Evolutionary conservation across 306 rosid genomes (phyloP).

Genomic region (Glycine latifolia): DNA sequence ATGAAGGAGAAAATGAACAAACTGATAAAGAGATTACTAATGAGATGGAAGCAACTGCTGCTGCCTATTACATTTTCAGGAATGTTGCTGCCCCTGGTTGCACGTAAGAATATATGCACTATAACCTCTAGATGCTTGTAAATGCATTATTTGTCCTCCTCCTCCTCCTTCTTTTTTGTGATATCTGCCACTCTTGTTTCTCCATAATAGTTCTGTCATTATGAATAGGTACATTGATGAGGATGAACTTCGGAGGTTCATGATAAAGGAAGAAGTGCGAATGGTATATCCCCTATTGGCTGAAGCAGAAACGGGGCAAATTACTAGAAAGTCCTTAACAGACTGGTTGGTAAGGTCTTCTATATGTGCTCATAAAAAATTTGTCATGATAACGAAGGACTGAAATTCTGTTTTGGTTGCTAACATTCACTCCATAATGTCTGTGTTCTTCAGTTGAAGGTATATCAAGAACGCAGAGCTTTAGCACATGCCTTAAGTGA

Average conservation of each 20-base stretch:
- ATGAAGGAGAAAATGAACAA: constrained; percentile 55
- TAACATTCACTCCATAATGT: constrained; percentile 19
- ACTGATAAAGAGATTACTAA: constrained; percentile 76
- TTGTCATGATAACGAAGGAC: constrained; percentile 6
- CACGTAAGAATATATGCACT: constrained; percentile 63
- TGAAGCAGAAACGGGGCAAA: constrained; percentile 55
- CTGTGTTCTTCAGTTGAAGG: constrained; percentile 71
- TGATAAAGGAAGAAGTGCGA: constrained; percentile 86
- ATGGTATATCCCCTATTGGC: constrained; percentile 70
- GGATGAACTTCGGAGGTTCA: constrained; percentile 75
- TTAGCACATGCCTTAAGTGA: constrained; percentile 85
- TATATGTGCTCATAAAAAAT: not conserved
- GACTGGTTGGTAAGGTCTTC: constrained; percentile 81
- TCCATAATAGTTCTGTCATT: constrained; percentile 21
- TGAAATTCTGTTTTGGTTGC: constrained; percentile 11
- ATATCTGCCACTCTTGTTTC: constrained; percentile 30
- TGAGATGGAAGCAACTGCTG: constrained; percentile 94
- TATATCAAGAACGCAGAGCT: constrained; percentile 82
- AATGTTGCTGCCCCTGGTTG: constrained; percentile 70
- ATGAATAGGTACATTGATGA: constrained; percentile 74
- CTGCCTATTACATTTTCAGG: constrained; percentile 75
- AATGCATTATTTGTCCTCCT: not conserved
- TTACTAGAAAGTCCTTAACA: constrained; percentile 74
- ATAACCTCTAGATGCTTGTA: constrained; percentile 1
- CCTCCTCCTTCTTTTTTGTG: not conserved